A percentile compares a stretch with the other conserved stretches of the same genome.
These are phyloP conservation scores for Bremia lactucae DNA, from an alignment of 352 stramenopile genomes.

Conservation along the genomic window DNA sequence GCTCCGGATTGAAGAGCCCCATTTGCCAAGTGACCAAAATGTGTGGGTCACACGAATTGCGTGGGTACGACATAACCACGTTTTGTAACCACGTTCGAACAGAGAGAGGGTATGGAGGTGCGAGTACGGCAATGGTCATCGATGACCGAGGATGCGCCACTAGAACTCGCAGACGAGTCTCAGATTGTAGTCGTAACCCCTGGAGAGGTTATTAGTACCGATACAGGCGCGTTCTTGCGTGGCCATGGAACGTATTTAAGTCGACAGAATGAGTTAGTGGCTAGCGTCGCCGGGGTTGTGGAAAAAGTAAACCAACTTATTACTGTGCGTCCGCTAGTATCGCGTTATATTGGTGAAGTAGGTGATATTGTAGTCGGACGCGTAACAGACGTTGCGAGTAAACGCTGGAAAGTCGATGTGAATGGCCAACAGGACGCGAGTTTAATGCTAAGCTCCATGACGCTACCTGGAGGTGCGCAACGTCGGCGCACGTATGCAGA, in stretches of 20 bases:
- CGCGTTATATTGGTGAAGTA: slow-evolving; percentile 90
- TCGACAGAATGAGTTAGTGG: slow-evolving; percentile 72
- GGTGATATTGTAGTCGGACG: slow-evolving; percentile 95
- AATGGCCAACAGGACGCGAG: slow-evolving; percentile 72
- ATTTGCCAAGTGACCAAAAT: too few relatives aligned
- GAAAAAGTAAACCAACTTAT: slow-evolving; percentile 96
- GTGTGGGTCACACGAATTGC: too few relatives aligned
- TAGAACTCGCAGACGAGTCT: slow-evolving; percentile 24
- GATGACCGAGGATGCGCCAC: slow-evolving; percentile 9
- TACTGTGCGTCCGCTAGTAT: slow-evolving; percentile 86
- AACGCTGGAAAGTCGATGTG: slow-evolving; percentile 93
- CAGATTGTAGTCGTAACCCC: slow-evolving; percentile 62
- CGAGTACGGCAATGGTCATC: slow-evolving; percentile 18
- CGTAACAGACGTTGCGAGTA: slow-evolving; percentile 88
- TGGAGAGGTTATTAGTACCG: slow-evolving; percentile 66
- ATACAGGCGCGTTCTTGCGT: slow-evolving; percentile 75
- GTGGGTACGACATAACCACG: too few relatives aligned
- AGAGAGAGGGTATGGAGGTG: slow-evolving; percentile 26
- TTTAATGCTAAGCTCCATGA: slow-evolving; percentile 91
- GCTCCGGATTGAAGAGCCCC: slow-evolving; percentile 66
- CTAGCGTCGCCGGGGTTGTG: slow-evolving; percentile 89
- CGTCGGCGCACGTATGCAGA: slow-evolving; percentile 95
- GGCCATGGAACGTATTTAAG: slow-evolving; percentile 93
- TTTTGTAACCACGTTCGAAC: not conserved
- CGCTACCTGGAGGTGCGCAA: slow-evolving; percentile 91